These are phyloP conservation scores for Myxozyma mucilagina DNA, from an alignment of 805 yeast species.

Conservation along the genomic window DNA sequence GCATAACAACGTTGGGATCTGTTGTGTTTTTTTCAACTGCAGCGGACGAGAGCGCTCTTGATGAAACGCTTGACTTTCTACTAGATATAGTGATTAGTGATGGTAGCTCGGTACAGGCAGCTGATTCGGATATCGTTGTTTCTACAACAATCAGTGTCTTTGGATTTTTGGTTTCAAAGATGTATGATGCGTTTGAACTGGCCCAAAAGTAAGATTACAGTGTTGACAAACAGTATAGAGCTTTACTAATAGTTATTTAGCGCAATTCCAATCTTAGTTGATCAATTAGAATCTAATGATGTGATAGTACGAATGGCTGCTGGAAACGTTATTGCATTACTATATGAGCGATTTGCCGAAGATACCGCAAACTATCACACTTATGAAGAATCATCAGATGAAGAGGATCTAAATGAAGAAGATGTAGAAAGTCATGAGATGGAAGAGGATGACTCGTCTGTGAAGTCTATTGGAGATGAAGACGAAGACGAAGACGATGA, in stretches of 20 bases:
- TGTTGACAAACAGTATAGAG: neutral
- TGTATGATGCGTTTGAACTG: conserved; percentile 20
- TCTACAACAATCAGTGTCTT: conserved; percentile 26
- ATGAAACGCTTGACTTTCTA: conserved; percentile 14
- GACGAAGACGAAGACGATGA: conserved; percentile 2
- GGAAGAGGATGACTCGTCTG: conserved; percentile 17
- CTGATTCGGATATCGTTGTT: conserved; percentile 32
- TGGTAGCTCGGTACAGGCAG: conserved; percentile 28
- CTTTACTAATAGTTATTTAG: neutral
- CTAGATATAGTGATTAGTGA: conserved; percentile 30
- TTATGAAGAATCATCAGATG: conserved; percentile 16
- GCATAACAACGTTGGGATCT: conserved; percentile 19
- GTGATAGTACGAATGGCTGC: conserved; percentile 30
- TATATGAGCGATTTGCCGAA: conserved; percentile 29
- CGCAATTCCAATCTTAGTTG: conserved; percentile 29
- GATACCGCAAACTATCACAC: conserved; percentile 21
- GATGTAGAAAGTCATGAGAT: neutral
- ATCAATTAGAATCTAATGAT: conserved; percentile 32
- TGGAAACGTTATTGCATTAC: conserved; percentile 33
- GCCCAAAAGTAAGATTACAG: conserved; percentile 13
- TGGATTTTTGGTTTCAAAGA: conserved; percentile 26
- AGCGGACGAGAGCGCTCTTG: conserved; percentile 8
- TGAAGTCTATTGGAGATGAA: conserved; percentile 11
- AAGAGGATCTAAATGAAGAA: neutral
- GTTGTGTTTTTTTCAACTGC: conserved; percentile 20